These are phyloP conservation scores for Alternaria ventricosa DNA, from an alignment of 2,329 filamentous ascomycete genomes.

Conservation along the genomic window DNA sequence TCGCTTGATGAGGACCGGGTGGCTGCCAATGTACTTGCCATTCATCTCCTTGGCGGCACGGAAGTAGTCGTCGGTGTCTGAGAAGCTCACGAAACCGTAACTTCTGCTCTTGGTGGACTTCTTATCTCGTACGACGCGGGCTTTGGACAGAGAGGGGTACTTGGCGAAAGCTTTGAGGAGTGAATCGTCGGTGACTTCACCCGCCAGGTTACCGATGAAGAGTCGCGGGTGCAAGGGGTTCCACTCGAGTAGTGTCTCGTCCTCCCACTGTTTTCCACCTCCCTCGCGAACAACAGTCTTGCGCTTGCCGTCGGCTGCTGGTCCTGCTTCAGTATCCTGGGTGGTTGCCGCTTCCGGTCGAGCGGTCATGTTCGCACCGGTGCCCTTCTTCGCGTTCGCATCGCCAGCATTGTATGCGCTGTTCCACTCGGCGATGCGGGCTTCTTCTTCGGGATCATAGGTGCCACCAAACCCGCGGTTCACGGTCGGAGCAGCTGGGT, in stretches of 20 bases:
- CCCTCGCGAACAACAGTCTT: slow-evolving; percentile 89
- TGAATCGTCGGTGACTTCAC: slow-evolving; percentile 96
- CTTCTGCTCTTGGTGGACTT: slow-evolving; percentile 95
- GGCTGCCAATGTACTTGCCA: slow-evolving; percentile 98
- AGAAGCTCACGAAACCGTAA: slow-evolving; percentile 96
- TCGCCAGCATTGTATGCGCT: slow-evolving; percentile 79
- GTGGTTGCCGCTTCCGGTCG: slow-evolving; percentile 38
- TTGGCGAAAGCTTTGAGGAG: slow-evolving; percentile 90
- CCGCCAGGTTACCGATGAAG: slow-evolving; percentile 95
- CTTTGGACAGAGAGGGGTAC: slow-evolving; percentile 89
- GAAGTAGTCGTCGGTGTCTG: slow-evolving; percentile 95
- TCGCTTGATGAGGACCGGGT: slow-evolving; percentile 86
- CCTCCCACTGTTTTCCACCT: slow-evolving; percentile 91
- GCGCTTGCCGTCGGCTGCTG: slow-evolving; percentile 66
- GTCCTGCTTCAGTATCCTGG: slow-evolving; percentile 56
- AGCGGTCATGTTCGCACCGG: slow-evolving; percentile 51
- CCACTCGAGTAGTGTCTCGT: slow-evolving; percentile 90
- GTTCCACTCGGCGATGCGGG: slow-evolving; percentile 94
- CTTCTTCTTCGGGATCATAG: slow-evolving; percentile 80
- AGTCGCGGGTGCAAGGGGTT: slow-evolving; percentile 92
- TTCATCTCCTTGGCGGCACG: slow-evolving; percentile 97
- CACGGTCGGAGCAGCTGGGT: slow-evolving; percentile 27
- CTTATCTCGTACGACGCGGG: slow-evolving; percentile 93
- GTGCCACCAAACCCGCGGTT: slow-evolving; percentile 45
- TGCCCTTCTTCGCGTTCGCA: slow-evolving; percentile 50